Evolutionary conservation across 2,329 filamentous ascomycete species (phyloP).

Genomic region (Lecanicillium sp.): DNA sequence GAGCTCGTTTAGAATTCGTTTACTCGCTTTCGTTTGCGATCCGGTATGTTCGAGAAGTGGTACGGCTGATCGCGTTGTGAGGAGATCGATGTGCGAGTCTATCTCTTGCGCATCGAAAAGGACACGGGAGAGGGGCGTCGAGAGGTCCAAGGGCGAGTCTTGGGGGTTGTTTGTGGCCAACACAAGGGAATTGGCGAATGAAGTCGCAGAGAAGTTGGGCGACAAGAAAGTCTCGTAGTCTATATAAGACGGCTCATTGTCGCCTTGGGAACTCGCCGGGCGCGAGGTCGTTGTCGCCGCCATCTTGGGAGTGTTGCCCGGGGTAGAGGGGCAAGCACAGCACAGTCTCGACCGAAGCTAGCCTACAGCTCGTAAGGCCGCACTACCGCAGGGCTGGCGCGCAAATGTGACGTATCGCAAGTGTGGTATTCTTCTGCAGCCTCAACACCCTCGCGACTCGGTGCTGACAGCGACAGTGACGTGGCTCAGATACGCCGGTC

Average conservation of each 20-base stretch:
- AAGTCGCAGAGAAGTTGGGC: slow-evolving; percentile 70
- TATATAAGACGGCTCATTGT: slow-evolving; percentile 75
- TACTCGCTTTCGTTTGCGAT: slow-evolving; percentile 65
- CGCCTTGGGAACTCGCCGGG: slow-evolving; percentile 25
- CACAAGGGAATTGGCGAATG: slow-evolving; percentile 85
- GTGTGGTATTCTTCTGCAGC: no score
- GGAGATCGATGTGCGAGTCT: slow-evolving; percentile 86
- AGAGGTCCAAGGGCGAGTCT: slow-evolving; percentile 85
- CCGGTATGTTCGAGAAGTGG: slow-evolving; percentile 75
- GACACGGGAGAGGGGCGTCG: slow-evolving; percentile 85
- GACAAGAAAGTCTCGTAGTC: slow-evolving; percentile 90
- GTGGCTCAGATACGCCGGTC: background rate
- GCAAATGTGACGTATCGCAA: no score
- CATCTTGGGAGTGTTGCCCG: background rate
- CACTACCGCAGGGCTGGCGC: no score
- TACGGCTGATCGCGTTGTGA: slow-evolving; percentile 78
- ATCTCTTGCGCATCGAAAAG: slow-evolving; percentile 97
- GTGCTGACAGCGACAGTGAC: background rate
- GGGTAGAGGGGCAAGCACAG: background rate
- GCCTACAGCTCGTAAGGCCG: no score
- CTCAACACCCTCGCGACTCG: no score
- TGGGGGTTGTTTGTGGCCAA: slow-evolving; percentile 86
- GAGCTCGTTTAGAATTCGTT: slow-evolving; percentile 66
- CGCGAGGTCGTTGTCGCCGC: slow-evolving; percentile 1
- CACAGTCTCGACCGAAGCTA: background rate